phyloP scores from a whole-genome alignment of 192 early-diverging fungal species.

The Coemansia javaensis region DNA sequence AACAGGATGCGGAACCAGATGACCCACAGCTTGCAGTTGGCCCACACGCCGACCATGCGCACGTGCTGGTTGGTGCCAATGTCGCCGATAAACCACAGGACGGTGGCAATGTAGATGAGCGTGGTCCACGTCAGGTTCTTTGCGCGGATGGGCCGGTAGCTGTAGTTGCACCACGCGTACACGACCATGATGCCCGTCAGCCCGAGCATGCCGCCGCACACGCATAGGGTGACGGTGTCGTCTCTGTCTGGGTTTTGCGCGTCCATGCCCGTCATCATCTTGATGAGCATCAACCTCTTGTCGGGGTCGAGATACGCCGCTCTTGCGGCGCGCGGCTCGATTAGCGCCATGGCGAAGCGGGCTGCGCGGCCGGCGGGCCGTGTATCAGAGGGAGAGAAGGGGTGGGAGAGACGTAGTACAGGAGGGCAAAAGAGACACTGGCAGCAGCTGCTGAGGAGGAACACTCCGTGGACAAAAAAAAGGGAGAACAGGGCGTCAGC shows the following conservation, averaged over 20 bases:
- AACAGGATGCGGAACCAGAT: conserved; percentile 37
- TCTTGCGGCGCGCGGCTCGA: too few species aligned
- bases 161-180: conserved; percentile 30
- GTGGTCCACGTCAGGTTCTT: conserved; percentile 37
- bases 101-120: conserved; percentile 19
- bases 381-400: too few species aligned
- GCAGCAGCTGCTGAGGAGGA: too few species aligned
- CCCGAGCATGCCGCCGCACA: conserved; percentile 11
- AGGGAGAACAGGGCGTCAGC: too few species aligned
- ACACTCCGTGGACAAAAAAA: too few species aligned
- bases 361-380: too few species aligned
- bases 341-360: too few species aligned
- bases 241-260: conserved; percentile 6
- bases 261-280: conserved; percentile 3
- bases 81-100: conserved; percentile 41
- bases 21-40: conserved; percentile 37
- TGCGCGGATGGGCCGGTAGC: conserved; percentile 35
- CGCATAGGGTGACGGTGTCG: conserved; percentile 14
- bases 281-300: too few species aligned
- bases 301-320: too few species aligned
- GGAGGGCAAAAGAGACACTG: too few species aligned
- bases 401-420: too few species aligned
- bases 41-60: conserved; percentile 13
- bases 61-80: conserved; percentile 25
- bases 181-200: conserved; percentile 19